These are phyloP conservation scores for Cicer yamashitae DNA, from an alignment of 306 rosid species.

Conservation along the genomic window DNA sequence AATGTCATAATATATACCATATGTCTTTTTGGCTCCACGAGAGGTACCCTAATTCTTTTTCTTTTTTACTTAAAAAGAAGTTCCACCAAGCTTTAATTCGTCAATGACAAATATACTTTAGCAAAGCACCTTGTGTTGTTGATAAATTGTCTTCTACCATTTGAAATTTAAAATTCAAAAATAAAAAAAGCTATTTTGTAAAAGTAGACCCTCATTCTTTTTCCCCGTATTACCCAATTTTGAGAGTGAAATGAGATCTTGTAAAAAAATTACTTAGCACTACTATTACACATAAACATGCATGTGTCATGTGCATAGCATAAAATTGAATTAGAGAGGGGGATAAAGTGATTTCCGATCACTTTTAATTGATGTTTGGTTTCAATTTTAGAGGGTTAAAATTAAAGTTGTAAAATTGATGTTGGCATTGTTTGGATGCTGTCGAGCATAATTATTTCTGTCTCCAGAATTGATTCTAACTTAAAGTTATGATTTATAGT, in stretches of 20 bases:
- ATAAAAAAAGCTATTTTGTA: not conserved
- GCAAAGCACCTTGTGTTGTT: constrained; percentile 45
- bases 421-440: too few species aligned
- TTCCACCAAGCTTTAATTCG: constrained; percentile 47
- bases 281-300: not conserved
- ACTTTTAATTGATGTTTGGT: too few species aligned
- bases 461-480: too few species aligned
- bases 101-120: constrained; percentile 40
- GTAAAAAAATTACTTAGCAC: not conserved
- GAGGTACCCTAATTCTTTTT: constrained; percentile 38
- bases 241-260: not conserved
- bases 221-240: not conserved
- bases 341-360: not conserved
- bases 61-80: constrained; percentile 42
- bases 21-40: constrained; percentile 62
- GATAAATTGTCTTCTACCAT: constrained; percentile 31
- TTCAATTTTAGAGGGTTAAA: too few species aligned
- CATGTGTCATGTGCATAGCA: not conserved
- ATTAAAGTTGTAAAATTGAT: too few species aligned
- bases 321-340: not conserved
- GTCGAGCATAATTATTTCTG: too few species aligned
- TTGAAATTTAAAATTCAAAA: constrained; percentile 25
- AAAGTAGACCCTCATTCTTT: not conserved
- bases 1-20: constrained; percentile 18
- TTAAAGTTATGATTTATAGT: too few species aligned